Evolutionary conservation across 495 filamentous ascomycete genomes (phyloP).

Genomic region (Chaetomium cochliodes): DNA sequence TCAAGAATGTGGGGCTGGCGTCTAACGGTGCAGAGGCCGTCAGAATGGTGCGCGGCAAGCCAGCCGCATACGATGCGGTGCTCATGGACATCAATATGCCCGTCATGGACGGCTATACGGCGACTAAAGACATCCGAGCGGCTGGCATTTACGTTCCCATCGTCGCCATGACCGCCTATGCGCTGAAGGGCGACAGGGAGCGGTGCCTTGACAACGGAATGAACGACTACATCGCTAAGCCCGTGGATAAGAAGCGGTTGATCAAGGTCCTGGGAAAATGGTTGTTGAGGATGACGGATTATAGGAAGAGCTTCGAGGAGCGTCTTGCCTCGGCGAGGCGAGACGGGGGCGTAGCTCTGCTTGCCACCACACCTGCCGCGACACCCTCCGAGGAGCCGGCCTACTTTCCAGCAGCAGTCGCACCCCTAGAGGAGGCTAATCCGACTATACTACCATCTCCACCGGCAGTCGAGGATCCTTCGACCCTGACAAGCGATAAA

Average conservation of each 20-base stretch:
- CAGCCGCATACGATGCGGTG: slow-evolving; percentile 53
- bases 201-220: slow-evolving; percentile 59
- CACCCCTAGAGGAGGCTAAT: too few relatives aligned
- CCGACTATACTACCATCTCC: too few relatives aligned
- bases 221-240: slow-evolving; percentile 63
- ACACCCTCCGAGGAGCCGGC: too few relatives aligned
- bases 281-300: slow-evolving; percentile 11
- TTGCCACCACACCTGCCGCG: too few relatives aligned
- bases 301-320: background rate
- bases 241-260: slow-evolving; percentile 47
- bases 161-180: slow-evolving; percentile 64
- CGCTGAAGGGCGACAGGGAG: slow-evolving; percentile 59
- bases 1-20: slow-evolving; percentile 53
- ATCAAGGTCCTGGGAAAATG: slow-evolving; percentile 18
- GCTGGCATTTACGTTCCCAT: slow-evolving; percentile 53
- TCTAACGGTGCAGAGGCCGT: slow-evolving; percentile 60
- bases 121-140: slow-evolving; percentile 40
- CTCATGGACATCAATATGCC: slow-evolving; percentile 58
- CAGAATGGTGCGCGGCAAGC: slow-evolving; percentile 49
- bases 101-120: slow-evolving; percentile 46
- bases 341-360: too few relatives aligned
- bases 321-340: slow-evolving; percentile 10
- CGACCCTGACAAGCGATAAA: too few relatives aligned
- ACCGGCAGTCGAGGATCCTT: too few relatives aligned
- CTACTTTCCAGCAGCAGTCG: too few relatives aligned